These are phyloP conservation scores for Entophlyctis luteolus DNA, from an alignment of 192 early-diverging fungal species.

Conservation along the genomic window DNA sequence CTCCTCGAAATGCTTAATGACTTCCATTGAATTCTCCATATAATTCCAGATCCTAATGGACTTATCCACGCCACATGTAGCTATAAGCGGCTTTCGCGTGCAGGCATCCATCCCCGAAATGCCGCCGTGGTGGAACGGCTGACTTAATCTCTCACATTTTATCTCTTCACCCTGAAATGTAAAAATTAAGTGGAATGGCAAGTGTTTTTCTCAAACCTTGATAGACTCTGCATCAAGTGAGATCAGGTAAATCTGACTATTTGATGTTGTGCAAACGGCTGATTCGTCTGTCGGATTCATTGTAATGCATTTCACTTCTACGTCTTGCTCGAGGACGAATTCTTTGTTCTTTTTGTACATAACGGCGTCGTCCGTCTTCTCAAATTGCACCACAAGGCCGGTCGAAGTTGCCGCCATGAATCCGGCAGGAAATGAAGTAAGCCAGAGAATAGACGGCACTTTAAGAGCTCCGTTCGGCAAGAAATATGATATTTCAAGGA, in stretches of 20 bases:
- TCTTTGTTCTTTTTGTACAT: slow-evolving; percentile 44
- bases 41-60: slow-evolving; percentile 62
- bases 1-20: slow-evolving; percentile 48
- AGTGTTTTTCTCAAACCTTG: slow-evolving; percentile 30
- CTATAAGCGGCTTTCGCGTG: slow-evolving; percentile 54
- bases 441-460: slow-evolving; percentile 35
- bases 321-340: slow-evolving; percentile 34
- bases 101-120: slow-evolving; percentile 52
- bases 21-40: slow-evolving; percentile 54
- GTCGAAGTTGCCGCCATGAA: slow-evolving; percentile 44
- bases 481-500: slow-evolving; percentile 39
- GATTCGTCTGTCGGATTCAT: slow-evolving; percentile 35
- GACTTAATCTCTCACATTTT: slow-evolving; percentile 42
- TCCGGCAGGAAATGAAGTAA: slow-evolving; percentile 37
- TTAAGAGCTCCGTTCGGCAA: slow-evolving; percentile 17
- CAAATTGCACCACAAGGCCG: slow-evolving; percentile 41
- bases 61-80: slow-evolving; percentile 52
- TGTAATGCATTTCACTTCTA: slow-evolving; percentile 27
- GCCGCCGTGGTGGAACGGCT: slow-evolving; percentile 50
- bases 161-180: slow-evolving; percentile 37
- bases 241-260: slow-evolving; percentile 38
- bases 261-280: slow-evolving; percentile 31
- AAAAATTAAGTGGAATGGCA: background rate
- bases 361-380: slow-evolving; percentile 44
- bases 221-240: slow-evolving; percentile 34